These are phyloP conservation scores for Didymella pomorum DNA, from an alignment of 2,329 filamentous ascomycete genomes.

Conservation along the genomic window DNA sequence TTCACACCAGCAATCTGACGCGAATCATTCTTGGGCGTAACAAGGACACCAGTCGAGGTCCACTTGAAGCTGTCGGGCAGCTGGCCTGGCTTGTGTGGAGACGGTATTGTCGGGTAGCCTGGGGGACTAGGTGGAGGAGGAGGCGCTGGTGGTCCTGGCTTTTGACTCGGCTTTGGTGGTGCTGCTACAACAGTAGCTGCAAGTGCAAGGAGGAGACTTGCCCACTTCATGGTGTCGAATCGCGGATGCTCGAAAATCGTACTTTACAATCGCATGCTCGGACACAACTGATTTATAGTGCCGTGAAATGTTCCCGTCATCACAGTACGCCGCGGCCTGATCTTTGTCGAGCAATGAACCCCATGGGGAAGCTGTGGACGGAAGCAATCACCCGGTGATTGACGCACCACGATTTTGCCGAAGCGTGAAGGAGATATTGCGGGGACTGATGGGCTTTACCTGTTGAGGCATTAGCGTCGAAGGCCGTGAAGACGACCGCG, in stretches of 20 bases:
- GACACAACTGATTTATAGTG: not conserved
- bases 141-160: not conserved
- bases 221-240: not conserved
- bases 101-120: not conserved
- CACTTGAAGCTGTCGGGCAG: slow-evolving; percentile 6
- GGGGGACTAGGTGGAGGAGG: not conserved
- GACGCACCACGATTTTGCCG: not conserved
- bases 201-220: not conserved
- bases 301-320: not conserved
- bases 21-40: slow-evolving; percentile 38
- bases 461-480: not conserved
- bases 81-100: not conserved
- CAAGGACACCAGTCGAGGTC: slow-evolving; percentile 5
- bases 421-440: not conserved
- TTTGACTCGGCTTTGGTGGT: slow-evolving; percentile 1
- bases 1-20: slow-evolving; percentile 44
- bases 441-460: not conserved
- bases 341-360: not conserved
- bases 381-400: not conserved
- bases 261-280: not conserved
- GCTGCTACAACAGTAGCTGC: slow-evolving; percentile 5
- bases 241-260: not conserved
- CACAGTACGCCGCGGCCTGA: not conserved
- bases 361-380: not conserved
- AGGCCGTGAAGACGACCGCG: too few relatives aligned